phyloP scores from a whole-genome alignment of 352 stramenopile genomes.

The Phytophthora cajani region DNA sequence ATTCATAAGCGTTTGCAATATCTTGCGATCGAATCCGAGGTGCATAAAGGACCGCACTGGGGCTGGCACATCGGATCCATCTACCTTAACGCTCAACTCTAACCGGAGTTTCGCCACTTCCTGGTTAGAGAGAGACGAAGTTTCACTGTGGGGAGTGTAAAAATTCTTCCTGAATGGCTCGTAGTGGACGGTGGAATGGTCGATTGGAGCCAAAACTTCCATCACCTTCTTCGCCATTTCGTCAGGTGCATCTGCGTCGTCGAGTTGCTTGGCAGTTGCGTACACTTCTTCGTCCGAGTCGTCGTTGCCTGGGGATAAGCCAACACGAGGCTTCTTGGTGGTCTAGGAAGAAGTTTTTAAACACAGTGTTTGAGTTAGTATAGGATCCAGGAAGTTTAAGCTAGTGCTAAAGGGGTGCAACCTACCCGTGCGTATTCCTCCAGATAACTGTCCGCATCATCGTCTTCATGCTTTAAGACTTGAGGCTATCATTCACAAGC shows the following conservation, averaged over 20 bases:
- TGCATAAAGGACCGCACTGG: constrained; percentile 85
- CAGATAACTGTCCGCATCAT: constrained; percentile 41
- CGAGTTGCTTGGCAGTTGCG: constrained; percentile 55
- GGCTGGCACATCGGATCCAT: constrained; percentile 54
- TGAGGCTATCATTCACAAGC: constrained; percentile 23
- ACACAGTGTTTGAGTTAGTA: constrained; percentile 2
- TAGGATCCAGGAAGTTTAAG: not conserved
- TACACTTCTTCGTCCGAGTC: constrained; percentile 88
- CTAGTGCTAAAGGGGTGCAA: constrained; percentile 2
- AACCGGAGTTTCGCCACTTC: constrained; percentile 52
- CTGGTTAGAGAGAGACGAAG: constrained; percentile 34
- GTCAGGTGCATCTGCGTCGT: constrained; percentile 37
- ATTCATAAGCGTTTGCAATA: constrained; percentile 77
- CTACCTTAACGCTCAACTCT: constrained; percentile 60
- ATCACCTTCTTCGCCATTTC: constrained; percentile 66
- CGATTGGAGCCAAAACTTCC: constrained; percentile 72
- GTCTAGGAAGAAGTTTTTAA: constrained; percentile 28
- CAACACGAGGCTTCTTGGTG: constrained; percentile 43
- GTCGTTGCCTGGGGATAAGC: constrained; percentile 11
- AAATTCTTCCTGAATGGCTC: constrained; percentile 86
- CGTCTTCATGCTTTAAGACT: constrained; percentile 44
- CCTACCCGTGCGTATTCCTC: constrained; percentile 41
- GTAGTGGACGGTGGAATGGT: constrained; percentile 77
- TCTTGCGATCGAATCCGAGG: constrained; percentile 67
- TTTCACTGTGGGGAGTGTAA: constrained; percentile 63